These are phyloP conservation scores for Ceratocystiopsis brevicomis DNA, from an alignment of 2,329 filamentous ascomycete genomes.

Conservation along the genomic window DNA sequence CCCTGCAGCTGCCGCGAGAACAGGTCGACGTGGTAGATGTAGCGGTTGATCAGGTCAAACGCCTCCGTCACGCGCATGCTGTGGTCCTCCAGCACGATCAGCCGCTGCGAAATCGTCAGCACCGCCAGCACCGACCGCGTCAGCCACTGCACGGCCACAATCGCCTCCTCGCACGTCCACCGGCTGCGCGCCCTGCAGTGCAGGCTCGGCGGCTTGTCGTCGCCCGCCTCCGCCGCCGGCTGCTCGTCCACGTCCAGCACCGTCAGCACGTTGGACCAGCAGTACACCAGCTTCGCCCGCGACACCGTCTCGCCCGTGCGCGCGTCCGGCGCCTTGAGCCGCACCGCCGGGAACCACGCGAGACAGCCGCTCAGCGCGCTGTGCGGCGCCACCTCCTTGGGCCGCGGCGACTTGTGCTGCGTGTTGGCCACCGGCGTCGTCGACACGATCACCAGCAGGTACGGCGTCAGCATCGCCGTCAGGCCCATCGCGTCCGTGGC, in stretches of 20 bases:
- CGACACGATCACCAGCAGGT: conserved; percentile 88
- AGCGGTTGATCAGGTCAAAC: conserved; percentile 77
- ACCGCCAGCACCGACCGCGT: conserved; percentile 83
- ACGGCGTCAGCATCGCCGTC: conserved; percentile 89
- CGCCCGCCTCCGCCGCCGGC: conserved; percentile 21
- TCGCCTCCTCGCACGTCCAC: conserved; percentile 87
- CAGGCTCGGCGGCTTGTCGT: conserved; percentile 59
- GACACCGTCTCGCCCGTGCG: conserved; percentile 50
- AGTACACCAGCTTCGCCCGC: conserved; percentile 81
- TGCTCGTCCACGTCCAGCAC: conserved; percentile 74
- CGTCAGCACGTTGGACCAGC: conserved; percentile 95
- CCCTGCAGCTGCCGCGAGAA: conserved; percentile 75
- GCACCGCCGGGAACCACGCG: conserved; percentile 94
- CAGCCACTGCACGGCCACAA: conserved; percentile 92
- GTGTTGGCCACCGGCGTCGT: conserved; percentile 93
- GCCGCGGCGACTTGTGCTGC: conserved; percentile 79
- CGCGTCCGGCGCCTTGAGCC: conserved; percentile 57
- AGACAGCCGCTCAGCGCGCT: conserved; percentile 84
- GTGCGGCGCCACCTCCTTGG: conserved; percentile 79
- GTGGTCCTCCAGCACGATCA: conserved; percentile 81
- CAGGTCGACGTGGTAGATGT: conserved; percentile 79
- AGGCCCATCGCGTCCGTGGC: conserved; percentile 73
- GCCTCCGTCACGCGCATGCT: conserved; percentile 75
- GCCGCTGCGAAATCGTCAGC: conserved; percentile 79
- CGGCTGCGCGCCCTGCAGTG: conserved; percentile 67